These are phyloP conservation scores for Phycomyces blakesleeanus DNA, from an alignment of 192 early-diverging fungal genomes.

Conservation along the genomic window DNA sequence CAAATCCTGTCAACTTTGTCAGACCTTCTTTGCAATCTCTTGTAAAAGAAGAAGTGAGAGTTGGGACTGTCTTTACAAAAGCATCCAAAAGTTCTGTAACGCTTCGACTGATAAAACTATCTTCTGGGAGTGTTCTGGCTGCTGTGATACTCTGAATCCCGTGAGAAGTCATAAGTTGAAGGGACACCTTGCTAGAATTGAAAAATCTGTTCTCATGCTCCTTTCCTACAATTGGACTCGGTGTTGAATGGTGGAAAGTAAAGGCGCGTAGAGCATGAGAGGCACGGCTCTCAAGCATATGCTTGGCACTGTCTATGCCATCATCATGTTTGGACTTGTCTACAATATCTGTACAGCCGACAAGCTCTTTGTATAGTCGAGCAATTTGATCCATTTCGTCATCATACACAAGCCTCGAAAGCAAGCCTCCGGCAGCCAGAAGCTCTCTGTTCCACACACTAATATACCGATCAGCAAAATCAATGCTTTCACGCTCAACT, in stretches of 20 bases:
- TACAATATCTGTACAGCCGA: constrained; percentile 26
- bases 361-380: constrained; percentile 47
- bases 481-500: constrained; percentile 85
- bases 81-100: constrained; percentile 58
- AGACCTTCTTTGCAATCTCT: constrained; percentile 56
- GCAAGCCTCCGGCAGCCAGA: constrained; percentile 65
- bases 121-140: constrained; percentile 40
- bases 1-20: constrained; percentile 42
- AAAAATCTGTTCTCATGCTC: constrained; percentile 59
- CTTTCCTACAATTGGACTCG: constrained; percentile 58
- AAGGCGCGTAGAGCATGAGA: constrained; percentile 65
- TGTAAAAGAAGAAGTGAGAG: constrained; percentile 48
- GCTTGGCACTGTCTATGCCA: constrained; percentile 25
- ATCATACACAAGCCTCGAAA: constrained; percentile 73
- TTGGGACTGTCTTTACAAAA: constrained; percentile 67
- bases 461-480: constrained; percentile 82
- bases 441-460: constrained; percentile 81
- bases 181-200: constrained; percentile 37
- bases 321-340: constrained; percentile 40
- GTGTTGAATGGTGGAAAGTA: constrained; percentile 69
- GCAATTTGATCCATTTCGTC: constrained; percentile 66
- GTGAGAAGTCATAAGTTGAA: constrained; percentile 62
- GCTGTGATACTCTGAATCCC: constrained; percentile 53
- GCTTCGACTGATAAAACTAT: background rate
- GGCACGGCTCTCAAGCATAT: constrained; percentile 60